These are phyloP conservation scores for Didymella arachidicola DNA, from an alignment of 2,329 filamentous ascomycete genomes.

Conservation along the genomic window DNA sequence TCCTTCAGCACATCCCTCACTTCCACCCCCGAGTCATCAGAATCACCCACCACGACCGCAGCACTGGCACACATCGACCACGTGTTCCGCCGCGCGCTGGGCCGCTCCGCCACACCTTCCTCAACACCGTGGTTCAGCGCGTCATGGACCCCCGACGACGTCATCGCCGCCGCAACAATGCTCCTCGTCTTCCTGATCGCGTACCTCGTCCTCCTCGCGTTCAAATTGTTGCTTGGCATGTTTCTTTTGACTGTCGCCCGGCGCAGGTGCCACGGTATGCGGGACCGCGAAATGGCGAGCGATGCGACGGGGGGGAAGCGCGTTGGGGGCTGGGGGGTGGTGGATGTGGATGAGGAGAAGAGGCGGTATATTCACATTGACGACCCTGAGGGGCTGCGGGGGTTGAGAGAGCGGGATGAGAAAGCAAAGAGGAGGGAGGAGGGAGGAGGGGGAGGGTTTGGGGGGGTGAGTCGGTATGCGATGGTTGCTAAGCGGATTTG, in stretches of 20 bases:
- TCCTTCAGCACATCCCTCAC: slow-evolving; percentile 71
- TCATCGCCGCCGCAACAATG: slow-evolving; percentile 81
- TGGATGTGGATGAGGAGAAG: slow-evolving; percentile 90
- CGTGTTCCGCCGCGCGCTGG: slow-evolving; percentile 78
- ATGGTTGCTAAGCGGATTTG: slow-evolving; percentile 98
- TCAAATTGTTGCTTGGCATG: slow-evolving; percentile 89
- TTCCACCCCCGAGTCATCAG: slow-evolving; percentile 60
- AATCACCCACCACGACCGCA: slow-evolving; percentile 72
- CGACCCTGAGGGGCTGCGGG: slow-evolving; percentile 73
- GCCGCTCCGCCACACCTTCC: slow-evolving; percentile 62
- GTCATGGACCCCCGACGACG: slow-evolving; percentile 71
- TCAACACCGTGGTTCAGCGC: slow-evolving; percentile 40
- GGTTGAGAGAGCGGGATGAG: slow-evolving; percentile 67
- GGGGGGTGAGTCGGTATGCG: slow-evolving; percentile 79
- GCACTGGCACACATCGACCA: slow-evolving; percentile 81
- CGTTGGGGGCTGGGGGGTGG: slow-evolving; percentile 80
- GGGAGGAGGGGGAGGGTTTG: slow-evolving; percentile 62
- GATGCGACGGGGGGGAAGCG: slow-evolving; percentile 75
- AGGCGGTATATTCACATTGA: slow-evolving; percentile 86
- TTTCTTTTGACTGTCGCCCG: slow-evolving; percentile 79
- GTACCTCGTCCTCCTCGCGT: slow-evolving; percentile 83
- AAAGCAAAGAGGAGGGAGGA: slow-evolving; percentile 68
- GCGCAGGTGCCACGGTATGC: slow-evolving; percentile 82
- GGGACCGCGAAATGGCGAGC: slow-evolving; percentile 64
- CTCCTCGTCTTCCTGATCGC: slow-evolving; percentile 82